Evolutionary conservation across 192 early-diverging fungal genomes (phyloP), one percentile per base, ranked within the genome.

Genomic region (Podila epicladia): DNA sequence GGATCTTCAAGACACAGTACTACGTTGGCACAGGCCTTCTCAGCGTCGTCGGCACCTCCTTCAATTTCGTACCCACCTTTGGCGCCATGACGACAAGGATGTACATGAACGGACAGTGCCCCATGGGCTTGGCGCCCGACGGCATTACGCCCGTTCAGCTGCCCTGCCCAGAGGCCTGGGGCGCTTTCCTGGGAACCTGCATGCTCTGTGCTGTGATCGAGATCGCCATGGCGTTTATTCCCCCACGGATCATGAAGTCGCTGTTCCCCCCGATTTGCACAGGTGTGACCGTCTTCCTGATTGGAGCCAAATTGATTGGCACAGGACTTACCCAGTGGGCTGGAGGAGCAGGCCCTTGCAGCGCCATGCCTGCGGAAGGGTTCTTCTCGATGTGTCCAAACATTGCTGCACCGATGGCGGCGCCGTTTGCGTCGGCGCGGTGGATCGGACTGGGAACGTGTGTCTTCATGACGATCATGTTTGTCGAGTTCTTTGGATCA

Each of bases 311-410:
- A 20, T 72, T 89, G 17, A 86, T 87, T 22, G 75, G 75, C 22
- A 89, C 83, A 11, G 87, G 79, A 50, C 37, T 89, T 32, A 82
- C 82, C 28, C 76, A 89, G 57, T 89, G 87, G 87, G 87, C 86
- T 20, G 87, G 87, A 51, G 87, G 85, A 58, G 53, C 80, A n/a
- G 84, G 84, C 0, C 83, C 83, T 58, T 89, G 87, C 59, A 67
- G 74, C n/a, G 65, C 82, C 41, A 82, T 83, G 65, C 87, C 87
- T 35, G 64, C 74, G 0, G 75, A 84, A n/a, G 87, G 87, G 5
- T 85, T 85, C 61, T 89, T 89, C 22, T 67, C 75, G 2, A 49
- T 73, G 26, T 89, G 87, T 58, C 86, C 87, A 28, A 86, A 73
- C 57, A 69, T 85, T 20, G 77, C 75, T 5, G 82, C 87, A 5